Conservation (phyloP, 1,284 basidiomycete genomes). For the Pseudozyma thailandica region DNA sequence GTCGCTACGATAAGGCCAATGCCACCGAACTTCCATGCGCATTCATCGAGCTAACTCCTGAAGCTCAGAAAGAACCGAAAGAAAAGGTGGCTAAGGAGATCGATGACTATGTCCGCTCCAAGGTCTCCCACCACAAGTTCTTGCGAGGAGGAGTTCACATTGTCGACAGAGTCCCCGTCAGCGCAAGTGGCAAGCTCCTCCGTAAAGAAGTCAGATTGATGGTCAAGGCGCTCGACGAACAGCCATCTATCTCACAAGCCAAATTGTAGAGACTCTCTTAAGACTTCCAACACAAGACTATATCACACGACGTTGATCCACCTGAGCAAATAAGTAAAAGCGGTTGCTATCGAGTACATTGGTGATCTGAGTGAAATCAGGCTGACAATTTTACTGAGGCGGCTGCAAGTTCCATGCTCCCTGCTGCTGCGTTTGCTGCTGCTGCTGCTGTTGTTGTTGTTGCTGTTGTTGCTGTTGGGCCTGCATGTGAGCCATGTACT, state of each 20-base stretch:
- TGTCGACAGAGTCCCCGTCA: constrained; percentile 42
- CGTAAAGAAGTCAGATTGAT: constrained; percentile 33
- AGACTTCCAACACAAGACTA: background rate
- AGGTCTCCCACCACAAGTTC: constrained; percentile 41
- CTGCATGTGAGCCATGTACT: constrained; percentile 48
- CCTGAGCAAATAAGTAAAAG: too few species aligned
- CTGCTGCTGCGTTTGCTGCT: constrained; percentile 21
- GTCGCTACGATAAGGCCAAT: constrained; percentile 43
- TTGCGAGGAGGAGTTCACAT: constrained; percentile 45
- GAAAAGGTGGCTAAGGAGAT: constrained; percentile 22
- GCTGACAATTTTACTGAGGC: constrained; percentile 19
- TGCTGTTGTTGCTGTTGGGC: constrained; percentile 31
- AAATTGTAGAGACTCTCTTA: constrained; percentile 8
- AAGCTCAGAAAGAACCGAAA: background rate
- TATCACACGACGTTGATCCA: too few species aligned
- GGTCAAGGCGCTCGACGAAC: constrained; percentile 12
- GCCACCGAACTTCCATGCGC: constrained; percentile 48
- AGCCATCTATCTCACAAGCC: too few species aligned
- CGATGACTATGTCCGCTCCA: constrained; percentile 29
- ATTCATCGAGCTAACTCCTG: constrained; percentile 35
- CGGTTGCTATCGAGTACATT: too few species aligned
- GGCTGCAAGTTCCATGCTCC: constrained; percentile 35
- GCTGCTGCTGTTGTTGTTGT: constrained; percentile 21
- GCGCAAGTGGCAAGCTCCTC: constrained; percentile 47
- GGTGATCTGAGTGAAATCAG: background rate